A percentile compares a stretch with the other conserved stretches of the same genome.
Evolutionary conservation across 2,329 filamentous ascomycete species (phyloP).

Genomic region (Exophiala sp.): DNA sequence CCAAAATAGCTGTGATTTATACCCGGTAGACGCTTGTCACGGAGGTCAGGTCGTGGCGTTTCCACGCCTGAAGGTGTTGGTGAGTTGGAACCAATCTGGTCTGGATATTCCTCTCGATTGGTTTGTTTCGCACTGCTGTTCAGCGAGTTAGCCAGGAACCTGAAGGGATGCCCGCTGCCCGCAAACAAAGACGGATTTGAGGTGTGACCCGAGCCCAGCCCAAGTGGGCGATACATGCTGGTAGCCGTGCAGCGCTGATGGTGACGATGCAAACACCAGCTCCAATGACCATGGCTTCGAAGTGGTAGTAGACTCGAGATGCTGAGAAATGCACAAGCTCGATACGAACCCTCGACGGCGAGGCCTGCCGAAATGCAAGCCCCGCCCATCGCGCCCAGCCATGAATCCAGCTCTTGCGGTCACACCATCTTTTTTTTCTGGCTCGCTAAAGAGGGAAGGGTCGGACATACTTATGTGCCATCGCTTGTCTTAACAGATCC

Average conservation of each 20-base stretch:
- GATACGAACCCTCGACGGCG: constrained; percentile 2
- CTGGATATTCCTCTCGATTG: constrained; percentile 38
- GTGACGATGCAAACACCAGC: not conserved
- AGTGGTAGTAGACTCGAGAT: constrained; percentile 2
- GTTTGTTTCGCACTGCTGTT: constrained; percentile 30
- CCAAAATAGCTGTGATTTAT: constrained; percentile 95
- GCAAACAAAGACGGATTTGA: constrained; percentile 10
- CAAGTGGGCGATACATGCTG: constrained; percentile 7
- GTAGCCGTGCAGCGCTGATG: not conserved
- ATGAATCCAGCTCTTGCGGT: constrained; percentile 7
- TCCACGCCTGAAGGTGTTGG: constrained; percentile 86
- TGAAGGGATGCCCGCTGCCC: not conserved
- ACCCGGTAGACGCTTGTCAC: constrained; percentile 90
- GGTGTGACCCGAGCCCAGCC: not conserved
- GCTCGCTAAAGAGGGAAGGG: constrained; percentile 16
- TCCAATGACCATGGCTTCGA: not conserved
- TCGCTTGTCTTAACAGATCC: constrained; percentile 54
- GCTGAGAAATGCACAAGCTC: not conserved
- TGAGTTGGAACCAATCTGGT: constrained; percentile 60
- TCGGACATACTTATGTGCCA: constrained; percentile 52
- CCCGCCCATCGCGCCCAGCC: constrained; percentile 3
- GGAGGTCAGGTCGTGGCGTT: constrained; percentile 86
- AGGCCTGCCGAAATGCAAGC: constrained; percentile 6
- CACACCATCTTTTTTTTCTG: constrained; percentile 8
- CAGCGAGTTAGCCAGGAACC: constrained; percentile 15